A percentile compares a stretch with the other conserved stretches of the same genome.
These are phyloP conservation scores for Boletus insuetus DNA, from an alignment of 768 basidiomycete genomes.

Conservation along the genomic window DNA sequence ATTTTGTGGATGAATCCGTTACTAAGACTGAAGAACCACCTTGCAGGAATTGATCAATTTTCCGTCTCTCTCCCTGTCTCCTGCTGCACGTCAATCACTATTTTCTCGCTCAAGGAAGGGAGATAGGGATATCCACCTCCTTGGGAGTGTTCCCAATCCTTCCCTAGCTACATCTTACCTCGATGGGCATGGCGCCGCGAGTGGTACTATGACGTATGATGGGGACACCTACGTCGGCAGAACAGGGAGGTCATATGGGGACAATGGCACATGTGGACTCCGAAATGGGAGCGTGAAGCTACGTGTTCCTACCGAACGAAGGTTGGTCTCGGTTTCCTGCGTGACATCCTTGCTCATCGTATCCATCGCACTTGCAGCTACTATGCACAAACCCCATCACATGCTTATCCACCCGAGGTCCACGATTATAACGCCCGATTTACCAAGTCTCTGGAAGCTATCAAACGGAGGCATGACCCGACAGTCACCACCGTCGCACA, in stretches of 20 bases:
- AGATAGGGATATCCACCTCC: slow-evolving; percentile 43
- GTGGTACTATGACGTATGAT: slow-evolving; percentile 2
- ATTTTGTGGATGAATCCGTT: neutral
- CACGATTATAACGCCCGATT: slow-evolving; percentile 91
- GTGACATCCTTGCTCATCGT: slow-evolving; percentile 1
- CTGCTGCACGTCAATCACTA: slow-evolving; percentile 65
- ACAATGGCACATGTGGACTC: slow-evolving; percentile 29
- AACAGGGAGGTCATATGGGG: slow-evolving; percentile 6
- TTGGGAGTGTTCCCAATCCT: slow-evolving; percentile 80
- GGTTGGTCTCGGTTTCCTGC: slow-evolving; percentile 41
- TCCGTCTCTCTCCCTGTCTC: slow-evolving; percentile 69
- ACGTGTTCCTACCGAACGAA: slow-evolving; percentile 80
- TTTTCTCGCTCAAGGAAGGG: slow-evolving; percentile 42
- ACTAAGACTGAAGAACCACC: neutral
- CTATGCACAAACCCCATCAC: slow-evolving; percentile 71
- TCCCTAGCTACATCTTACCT: slow-evolving; percentile 43
- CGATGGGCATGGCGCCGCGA: slow-evolving; percentile 32
- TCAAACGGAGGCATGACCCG: slow-evolving; percentile 95
- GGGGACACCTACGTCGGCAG: slow-evolving; percentile 1
- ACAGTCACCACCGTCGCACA: slow-evolving; percentile 97
- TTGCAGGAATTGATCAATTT: slow-evolving; percentile 85
- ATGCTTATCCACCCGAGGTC: slow-evolving; percentile 88
- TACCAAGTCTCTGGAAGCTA: slow-evolving; percentile 80
- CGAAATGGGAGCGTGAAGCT: slow-evolving; percentile 59
- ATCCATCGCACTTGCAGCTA: slow-evolving; percentile 50